Percentiles rank a stretch among this genome's conserved stretches.
phyloP scores from a whole-genome alignment of 176 grass and related monocot species.

The Zizania latifolia region DNA sequence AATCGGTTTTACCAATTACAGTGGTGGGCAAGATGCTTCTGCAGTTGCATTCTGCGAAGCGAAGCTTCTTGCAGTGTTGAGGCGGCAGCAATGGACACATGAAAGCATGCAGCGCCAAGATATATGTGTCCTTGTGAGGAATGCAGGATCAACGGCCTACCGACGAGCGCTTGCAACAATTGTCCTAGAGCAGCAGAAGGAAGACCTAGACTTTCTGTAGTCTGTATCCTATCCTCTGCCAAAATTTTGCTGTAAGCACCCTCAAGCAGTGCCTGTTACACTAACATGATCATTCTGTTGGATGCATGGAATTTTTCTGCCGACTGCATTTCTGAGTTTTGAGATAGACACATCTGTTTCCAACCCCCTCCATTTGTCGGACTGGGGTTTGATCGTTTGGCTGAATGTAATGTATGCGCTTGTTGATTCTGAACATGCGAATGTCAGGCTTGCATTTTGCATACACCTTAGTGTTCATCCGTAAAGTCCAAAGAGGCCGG shows the following conservation, averaged over 20 bases:
- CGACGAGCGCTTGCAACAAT: constrained; percentile 54
- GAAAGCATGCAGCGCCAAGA: constrained; percentile 29
- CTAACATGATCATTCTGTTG: not conserved
- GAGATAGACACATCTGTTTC: too few relatives aligned
- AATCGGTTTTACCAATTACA: constrained; percentile 13
- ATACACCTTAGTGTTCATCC: not conserved
- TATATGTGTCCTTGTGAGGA: constrained; percentile 67
- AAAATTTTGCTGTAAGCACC: not conserved
- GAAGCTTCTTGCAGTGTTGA: constrained; percentile 51
- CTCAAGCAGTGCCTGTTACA: not conserved
- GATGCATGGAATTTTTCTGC: not conserved
- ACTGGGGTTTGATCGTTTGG: too few relatives aligned
- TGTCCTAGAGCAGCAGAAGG: constrained; percentile 56
- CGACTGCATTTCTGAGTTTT: not conserved
- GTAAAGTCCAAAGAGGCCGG: not conserved
- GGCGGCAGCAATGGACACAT: constrained; percentile 48
- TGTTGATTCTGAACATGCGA: not conserved
- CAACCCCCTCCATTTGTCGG: too few relatives aligned
- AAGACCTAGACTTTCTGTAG: constrained; percentile 63
- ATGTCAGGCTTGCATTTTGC: not conserved
- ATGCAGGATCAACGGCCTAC: constrained; percentile 54
- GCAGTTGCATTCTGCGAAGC: constrained; percentile 60
- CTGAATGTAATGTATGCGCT: not conserved
- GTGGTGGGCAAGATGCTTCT: constrained; percentile 43
- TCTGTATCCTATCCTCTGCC: not conserved